These are phyloP conservation scores for Heliosperma pusillum DNA, from an alignment of 148 eudicot species.

Conservation along the genomic window DNA sequence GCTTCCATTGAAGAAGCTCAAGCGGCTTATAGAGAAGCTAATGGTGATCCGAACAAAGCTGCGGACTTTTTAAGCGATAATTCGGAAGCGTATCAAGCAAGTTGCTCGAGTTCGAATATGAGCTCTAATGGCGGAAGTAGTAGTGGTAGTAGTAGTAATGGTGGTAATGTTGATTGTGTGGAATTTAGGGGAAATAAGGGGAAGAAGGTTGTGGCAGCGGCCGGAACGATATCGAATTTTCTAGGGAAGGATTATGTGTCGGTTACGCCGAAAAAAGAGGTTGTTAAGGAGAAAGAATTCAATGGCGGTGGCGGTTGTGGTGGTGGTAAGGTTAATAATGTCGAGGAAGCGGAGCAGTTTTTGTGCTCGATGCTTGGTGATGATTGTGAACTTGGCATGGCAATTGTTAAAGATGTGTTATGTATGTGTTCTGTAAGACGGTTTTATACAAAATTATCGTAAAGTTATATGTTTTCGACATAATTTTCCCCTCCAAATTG, in stretches of 20 bases:
- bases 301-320: slow-evolving; percentile 30
- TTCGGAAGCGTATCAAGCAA: slow-evolving; percentile 28
- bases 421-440: slow-evolving; percentile 40
- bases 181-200: slow-evolving; percentile 33
- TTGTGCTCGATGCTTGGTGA: slow-evolving; percentile 87
- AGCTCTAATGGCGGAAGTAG: background rate
- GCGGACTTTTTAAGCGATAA: slow-evolving; percentile 51
- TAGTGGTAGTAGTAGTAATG: slow-evolving; percentile 14
- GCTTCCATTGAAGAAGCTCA: slow-evolving; percentile 60
- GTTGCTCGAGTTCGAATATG: slow-evolving; percentile 44
- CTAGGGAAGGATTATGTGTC: slow-evolving; percentile 66
- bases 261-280: slow-evolving; percentile 40
- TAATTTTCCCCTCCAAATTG: too few species aligned
- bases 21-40: slow-evolving; percentile 46
- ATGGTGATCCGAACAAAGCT: slow-evolving; percentile 56
- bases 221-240: slow-evolving; percentile 65
- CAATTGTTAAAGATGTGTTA: slow-evolving; percentile 76
- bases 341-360: slow-evolving; percentile 41
- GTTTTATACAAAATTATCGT: too few species aligned
- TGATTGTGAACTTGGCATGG: slow-evolving; percentile 64
- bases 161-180: background rate
- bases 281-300: slow-evolving; percentile 29
- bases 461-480: too few species aligned
- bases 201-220: slow-evolving; percentile 63
- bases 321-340: slow-evolving; percentile 32